Conservation (phyloP, 2,329 filamentous ascomycete genomes). For the Fusarium sp. region DNA sequence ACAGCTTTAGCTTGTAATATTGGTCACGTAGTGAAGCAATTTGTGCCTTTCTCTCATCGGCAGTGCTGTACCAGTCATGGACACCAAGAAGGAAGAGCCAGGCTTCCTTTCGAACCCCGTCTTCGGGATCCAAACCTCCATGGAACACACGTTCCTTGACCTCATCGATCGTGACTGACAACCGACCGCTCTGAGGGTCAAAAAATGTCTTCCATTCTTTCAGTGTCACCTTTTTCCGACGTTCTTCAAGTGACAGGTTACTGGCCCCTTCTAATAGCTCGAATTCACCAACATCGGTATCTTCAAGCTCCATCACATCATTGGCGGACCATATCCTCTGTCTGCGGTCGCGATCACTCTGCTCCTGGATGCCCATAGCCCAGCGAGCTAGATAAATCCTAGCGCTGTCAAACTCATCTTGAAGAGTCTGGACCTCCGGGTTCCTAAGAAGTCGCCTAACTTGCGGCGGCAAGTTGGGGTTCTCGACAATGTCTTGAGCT, state of each 20-base stretch:
- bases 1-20: constrained; percentile 92
- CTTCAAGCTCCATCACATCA: constrained; percentile 93
- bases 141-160: constrained; percentile 98
- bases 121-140: constrained; percentile 87
- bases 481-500: constrained; percentile 91
- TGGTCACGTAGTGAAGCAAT: constrained; percentile 90
- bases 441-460: constrained; percentile 87
- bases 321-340: constrained; percentile 93
- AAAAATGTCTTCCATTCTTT: constrained; percentile 95
- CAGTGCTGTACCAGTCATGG: constrained; percentile 91
- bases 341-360: constrained; percentile 88
- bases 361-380: constrained; percentile 99
- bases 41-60: constrained; percentile 85
- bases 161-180: constrained; percentile 87
- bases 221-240: constrained; percentile 80
- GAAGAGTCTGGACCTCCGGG: constrained; percentile 92
- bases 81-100: constrained; percentile 96
- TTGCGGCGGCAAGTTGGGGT: constrained; percentile 90
- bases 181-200: constrained; percentile 77
- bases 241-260: constrained; percentile 79
- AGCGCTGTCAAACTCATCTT: constrained; percentile 97
- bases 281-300: constrained; percentile 95
- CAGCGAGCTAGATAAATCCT: constrained; percentile 93
- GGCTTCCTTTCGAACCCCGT: constrained; percentile 94
- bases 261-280: constrained; percentile 89